These are phyloP conservation scores for Sisymbrium altissimum DNA, from an alignment of 345 rosid genomes.

Conservation along the genomic window DNA sequence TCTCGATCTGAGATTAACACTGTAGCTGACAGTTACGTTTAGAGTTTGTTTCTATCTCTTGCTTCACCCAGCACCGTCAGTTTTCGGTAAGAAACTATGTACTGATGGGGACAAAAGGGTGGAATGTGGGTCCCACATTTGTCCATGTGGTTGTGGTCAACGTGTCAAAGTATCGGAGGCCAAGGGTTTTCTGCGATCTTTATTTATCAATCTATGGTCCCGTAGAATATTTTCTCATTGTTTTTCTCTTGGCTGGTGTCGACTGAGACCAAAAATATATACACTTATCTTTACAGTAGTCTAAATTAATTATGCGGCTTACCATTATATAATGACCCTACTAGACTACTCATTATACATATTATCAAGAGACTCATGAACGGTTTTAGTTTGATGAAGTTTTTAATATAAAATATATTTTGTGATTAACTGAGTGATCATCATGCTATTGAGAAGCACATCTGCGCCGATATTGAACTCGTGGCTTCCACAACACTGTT, in stretches of 20 bases:
- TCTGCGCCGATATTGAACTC: conserved; percentile 53
- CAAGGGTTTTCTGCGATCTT: background rate
- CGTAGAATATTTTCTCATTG: background rate
- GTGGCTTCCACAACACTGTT: conserved; percentile 41
- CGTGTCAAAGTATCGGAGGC: conserved; percentile 33
- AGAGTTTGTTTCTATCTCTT: conserved; percentile 26
- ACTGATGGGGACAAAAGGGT: conserved; percentile 5
- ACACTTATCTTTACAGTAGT: conserved; percentile 14
- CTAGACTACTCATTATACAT: background rate
- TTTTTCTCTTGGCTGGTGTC: conserved; percentile 12
- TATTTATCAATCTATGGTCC: conserved; percentile 7
- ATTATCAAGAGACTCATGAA: background rate
- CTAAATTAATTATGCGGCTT: background rate
- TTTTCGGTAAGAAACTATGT: conserved; percentile 2
- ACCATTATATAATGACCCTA: conserved; percentile 21
- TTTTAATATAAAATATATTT: background rate
- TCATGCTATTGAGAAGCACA: conserved; percentile 53
- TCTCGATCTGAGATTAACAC: conserved; percentile 5
- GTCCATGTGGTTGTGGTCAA: conserved; percentile 20
- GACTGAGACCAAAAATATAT: background rate
- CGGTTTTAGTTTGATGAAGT: background rate
- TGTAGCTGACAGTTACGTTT: conserved; percentile 19
- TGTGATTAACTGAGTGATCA: background rate
- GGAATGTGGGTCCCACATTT: background rate
- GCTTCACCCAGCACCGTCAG: conserved; percentile 29